Evolutionary conservation across 441 rosid genomes (phyloP).

Genomic region (Croton setiger): DNA sequence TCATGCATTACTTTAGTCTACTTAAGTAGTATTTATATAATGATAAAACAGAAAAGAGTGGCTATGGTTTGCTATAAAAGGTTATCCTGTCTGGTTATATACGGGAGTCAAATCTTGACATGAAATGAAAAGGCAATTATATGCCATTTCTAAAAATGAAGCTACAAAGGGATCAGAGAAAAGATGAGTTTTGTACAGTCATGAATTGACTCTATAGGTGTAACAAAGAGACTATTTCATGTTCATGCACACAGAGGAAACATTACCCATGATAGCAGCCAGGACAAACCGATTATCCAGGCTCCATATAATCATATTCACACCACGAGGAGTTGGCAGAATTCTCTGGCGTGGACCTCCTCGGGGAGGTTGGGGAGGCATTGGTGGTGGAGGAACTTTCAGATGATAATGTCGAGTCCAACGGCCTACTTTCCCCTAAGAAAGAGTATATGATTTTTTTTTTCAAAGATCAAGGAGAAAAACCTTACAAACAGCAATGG

Average conservation of each 20-base stretch:
- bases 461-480: neutral
- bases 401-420: constrained; percentile 91
- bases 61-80: neutral
- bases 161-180: neutral
- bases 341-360: constrained; percentile 99
- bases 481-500: neutral
- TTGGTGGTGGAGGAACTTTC: constrained; percentile 99
- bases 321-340: constrained; percentile 99
- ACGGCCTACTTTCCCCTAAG: constrained; percentile 86
- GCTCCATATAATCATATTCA: constrained; percentile 98
- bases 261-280: constrained; percentile 98
- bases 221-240: neutral
- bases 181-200: neutral
- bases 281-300: constrained; percentile 99
- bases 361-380: constrained; percentile 95
- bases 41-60: neutral
- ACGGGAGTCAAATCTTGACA: neutral
- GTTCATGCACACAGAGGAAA: neutral
- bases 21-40: neutral
- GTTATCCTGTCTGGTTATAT: neutral
- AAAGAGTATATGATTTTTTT: constrained; percentile 18
- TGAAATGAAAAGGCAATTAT: neutral
- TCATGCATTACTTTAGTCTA: neutral
- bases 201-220: neutral
- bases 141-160: neutral